Evolutionary conservation across 805 yeast genomes (phyloP).

Genomic region (Metschnikowia noctiluminum): DNA sequence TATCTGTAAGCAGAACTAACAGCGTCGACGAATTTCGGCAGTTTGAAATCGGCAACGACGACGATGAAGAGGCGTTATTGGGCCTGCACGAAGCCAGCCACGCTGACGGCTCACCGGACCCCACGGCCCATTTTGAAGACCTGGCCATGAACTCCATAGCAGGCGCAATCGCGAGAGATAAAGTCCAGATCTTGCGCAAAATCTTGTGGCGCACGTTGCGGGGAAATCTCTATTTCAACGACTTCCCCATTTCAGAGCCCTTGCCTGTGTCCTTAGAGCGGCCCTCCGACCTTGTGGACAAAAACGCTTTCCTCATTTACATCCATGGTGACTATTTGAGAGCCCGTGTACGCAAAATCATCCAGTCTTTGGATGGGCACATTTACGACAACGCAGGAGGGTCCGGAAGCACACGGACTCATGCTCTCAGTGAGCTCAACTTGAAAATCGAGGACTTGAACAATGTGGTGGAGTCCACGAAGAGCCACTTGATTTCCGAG

Average conservation of each 20-base stretch:
- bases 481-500: conserved; percentile 36
- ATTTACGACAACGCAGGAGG: conserved; percentile 38
- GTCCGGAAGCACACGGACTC: conserved; percentile 22
- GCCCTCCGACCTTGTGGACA: conserved; percentile 23
- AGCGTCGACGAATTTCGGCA: conserved; percentile 17
- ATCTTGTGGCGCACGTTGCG: conserved; percentile 43
- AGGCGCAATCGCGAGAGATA: conserved; percentile 35
- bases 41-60: conserved; percentile 21
- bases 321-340: conserved; percentile 40
- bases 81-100: conserved; percentile 20
- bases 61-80: conserved; percentile 29
- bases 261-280: conserved; percentile 17
- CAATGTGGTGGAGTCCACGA: conserved; percentile 33
- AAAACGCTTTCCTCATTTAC: conserved; percentile 37
- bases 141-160: conserved; percentile 31
- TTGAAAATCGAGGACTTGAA: conserved; percentile 29
- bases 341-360: conserved; percentile 33
- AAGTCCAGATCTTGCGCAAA: conserved; percentile 35
- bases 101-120: conserved; percentile 22
- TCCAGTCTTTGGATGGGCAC: conserved; percentile 37
- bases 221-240: conserved; percentile 42
- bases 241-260: conserved; percentile 28
- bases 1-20: conserved; percentile 6
- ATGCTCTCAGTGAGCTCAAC: conserved; percentile 31
- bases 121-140: conserved; percentile 17